Conservation (phyloP, 192 early-diverging fungal genomes). For the Mortierella claussenii region DNA sequence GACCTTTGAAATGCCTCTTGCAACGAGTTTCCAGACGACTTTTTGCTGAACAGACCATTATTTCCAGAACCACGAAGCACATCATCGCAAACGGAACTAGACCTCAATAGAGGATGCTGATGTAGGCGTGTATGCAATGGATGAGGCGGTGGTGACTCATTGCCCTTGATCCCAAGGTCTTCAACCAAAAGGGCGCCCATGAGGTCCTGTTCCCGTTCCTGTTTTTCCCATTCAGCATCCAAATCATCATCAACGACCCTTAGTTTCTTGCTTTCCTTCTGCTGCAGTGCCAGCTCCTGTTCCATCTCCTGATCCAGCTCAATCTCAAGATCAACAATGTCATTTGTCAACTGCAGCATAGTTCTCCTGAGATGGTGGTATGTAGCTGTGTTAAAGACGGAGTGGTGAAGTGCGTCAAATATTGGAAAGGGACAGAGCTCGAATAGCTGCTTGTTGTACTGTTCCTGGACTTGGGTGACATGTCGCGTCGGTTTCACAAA, state of each 20-base stretch:
- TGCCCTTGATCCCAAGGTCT: constrained; percentile 28
- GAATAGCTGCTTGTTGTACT: constrained; percentile 31
- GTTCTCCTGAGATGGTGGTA: constrained; percentile 48
- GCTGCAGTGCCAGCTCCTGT: constrained; percentile 6
- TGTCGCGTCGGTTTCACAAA: constrained; percentile 54
- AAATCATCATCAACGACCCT: background rate
- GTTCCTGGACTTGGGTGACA: constrained; percentile 29
- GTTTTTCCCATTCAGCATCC: background rate
- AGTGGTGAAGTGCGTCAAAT: constrained; percentile 56
- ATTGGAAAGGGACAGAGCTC: constrained; percentile 51
- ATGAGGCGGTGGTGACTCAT: constrained; percentile 6
- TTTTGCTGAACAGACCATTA: background rate
- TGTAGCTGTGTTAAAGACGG: constrained; percentile 46
- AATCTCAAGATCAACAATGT: constrained; percentile 35
- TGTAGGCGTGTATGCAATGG: constrained; percentile 6
- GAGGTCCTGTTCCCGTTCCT: constrained; percentile 1
- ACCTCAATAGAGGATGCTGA: constrained; percentile 14
- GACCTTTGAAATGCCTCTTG: constrained; percentile 3
- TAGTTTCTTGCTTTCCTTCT: background rate
- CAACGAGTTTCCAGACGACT: constrained; percentile 10
- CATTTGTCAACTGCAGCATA: constrained; percentile 50
- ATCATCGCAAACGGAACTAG: constrained; percentile 29
- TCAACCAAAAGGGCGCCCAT: constrained; percentile 15
- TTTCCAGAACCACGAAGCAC: constrained; percentile 6
- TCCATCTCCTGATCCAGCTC: constrained; percentile 33